Percentiles rank a stretch among this genome's conserved stretches.
Conservation (phyloP, 768 basidiomycete species). For the Kwoniella heveanensis region DNA sequence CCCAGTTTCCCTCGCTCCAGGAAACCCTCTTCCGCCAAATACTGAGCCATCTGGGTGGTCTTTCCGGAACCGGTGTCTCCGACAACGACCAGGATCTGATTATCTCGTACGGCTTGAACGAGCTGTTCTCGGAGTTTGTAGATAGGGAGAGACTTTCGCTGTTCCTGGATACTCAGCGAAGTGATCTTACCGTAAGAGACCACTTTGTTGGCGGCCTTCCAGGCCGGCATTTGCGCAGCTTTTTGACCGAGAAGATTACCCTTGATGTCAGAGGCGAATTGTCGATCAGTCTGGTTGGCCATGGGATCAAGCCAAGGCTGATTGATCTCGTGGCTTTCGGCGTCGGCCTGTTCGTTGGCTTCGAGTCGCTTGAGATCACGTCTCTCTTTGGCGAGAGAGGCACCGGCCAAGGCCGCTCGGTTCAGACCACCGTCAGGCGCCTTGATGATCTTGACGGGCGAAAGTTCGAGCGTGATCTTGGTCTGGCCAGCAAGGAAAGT, state of each 20-base stretch:
- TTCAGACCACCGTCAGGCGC: slow-evolving; percentile 98
- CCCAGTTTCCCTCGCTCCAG: slow-evolving; percentile 89
- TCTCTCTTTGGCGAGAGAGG: slow-evolving; percentile 90
- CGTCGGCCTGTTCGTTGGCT: slow-evolving; percentile 88
- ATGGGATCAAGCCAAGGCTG: slow-evolving; percentile 98
- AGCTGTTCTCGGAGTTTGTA: slow-evolving; percentile 90
- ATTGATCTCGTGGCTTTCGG: slow-evolving; percentile 89
- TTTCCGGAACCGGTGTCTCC: slow-evolving; percentile 99
- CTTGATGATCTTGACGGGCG: slow-evolving; percentile 97
- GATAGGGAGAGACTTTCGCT: slow-evolving; percentile 85
- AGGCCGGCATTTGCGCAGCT: slow-evolving; percentile 77
- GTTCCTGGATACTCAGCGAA: slow-evolving; percentile 84
- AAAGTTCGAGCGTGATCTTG: slow-evolving; percentile 89
- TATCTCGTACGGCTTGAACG: slow-evolving; percentile 86
- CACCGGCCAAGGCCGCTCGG: slow-evolving; percentile 89
- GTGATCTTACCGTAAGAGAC: slow-evolving; percentile 96
- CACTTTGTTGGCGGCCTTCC: slow-evolving; percentile 90
- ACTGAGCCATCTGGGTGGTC: slow-evolving; percentile 99
- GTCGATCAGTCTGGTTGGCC: slow-evolving; percentile 79
- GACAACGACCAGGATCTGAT: slow-evolving; percentile 96
- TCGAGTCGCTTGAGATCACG: slow-evolving; percentile 93
- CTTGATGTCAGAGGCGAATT: slow-evolving; percentile 91
- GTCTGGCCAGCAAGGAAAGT: slow-evolving; percentile 95
- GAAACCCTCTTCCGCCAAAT: slow-evolving; percentile 90
- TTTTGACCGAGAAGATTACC: slow-evolving; percentile 66